Evolutionary conservation across 192 early-diverging fungal genomes (phyloP).

Genomic region (Coemansia sp.): DNA sequence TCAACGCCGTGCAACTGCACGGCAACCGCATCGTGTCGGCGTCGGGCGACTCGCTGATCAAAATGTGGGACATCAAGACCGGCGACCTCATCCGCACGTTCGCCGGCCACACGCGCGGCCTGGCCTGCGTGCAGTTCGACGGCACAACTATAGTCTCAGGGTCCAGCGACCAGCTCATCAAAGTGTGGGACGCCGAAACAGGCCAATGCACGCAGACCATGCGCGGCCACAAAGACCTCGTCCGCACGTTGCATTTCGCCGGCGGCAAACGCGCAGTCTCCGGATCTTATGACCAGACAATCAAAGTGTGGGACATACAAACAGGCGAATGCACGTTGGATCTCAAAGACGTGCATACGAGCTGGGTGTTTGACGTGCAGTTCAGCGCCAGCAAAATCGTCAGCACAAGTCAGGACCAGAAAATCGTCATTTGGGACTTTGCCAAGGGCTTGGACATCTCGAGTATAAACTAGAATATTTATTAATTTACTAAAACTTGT

Average conservation of each 20-base stretch:
- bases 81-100: conserved; percentile 75
- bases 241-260: conserved; percentile 81
- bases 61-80: conserved; percentile 74
- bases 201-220: conserved; percentile 64
- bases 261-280: conserved; percentile 79
- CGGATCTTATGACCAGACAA: conserved; percentile 91
- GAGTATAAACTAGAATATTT: conserved; percentile 27
- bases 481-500: conserved; percentile 74
- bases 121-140: conserved; percentile 85
- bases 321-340: conserved; percentile 75
- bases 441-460: conserved; percentile 45
- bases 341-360: conserved; percentile 73
- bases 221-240: conserved; percentile 69
- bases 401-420: conserved; percentile 66
- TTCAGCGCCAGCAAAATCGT: conserved; percentile 81
- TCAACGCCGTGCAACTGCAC: conserved; percentile 86
- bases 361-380: conserved; percentile 97
- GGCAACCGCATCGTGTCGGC: conserved; percentile 75
- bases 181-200: conserved; percentile 74
- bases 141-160: conserved; percentile 75
- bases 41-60: conserved; percentile 77
- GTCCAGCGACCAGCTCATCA: conserved; percentile 78
- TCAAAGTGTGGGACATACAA: conserved; percentile 91
- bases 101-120: conserved; percentile 73
- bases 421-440: conserved; percentile 59